phyloP scores from a whole-genome alignment of 2,329 filamentous ascomycete species.

The Aspergillus candidus region DNA sequence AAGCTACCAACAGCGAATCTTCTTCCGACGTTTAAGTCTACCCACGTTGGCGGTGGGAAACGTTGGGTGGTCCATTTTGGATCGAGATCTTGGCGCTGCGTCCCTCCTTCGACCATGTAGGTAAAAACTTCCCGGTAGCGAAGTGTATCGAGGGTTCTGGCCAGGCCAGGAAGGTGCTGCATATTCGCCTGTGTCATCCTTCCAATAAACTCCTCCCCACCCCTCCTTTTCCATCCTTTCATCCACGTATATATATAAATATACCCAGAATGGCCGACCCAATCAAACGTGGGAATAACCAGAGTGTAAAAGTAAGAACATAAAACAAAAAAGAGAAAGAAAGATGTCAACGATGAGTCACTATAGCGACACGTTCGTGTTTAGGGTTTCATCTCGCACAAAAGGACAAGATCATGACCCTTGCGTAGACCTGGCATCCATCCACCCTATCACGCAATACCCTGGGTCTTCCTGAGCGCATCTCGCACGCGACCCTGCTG shows the following conservation, averaged over 20 bases:
- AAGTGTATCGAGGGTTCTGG: not conserved
- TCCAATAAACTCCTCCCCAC: too few species aligned
- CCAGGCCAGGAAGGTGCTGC: too few species aligned
- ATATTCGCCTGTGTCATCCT: too few species aligned
- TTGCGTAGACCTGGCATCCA: too few species aligned
- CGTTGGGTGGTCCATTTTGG: slow-evolving; percentile 8
- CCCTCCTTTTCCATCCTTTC: too few species aligned
- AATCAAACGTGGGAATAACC: too few species aligned
- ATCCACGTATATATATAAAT: too few species aligned
- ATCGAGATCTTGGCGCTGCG: slow-evolving; percentile 10
- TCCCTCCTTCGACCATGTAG: slow-evolving; percentile 2
- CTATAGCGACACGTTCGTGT: not conserved
- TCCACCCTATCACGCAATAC: not conserved
- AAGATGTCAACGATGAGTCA: too few species aligned
- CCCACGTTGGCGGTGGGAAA: slow-evolving; percentile 17
- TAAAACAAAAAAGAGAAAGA: too few species aligned
- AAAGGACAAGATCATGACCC: too few species aligned
- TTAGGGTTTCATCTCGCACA: not conserved
- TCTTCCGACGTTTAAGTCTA: slow-evolving; percentile 7
- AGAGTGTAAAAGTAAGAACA: too few species aligned
- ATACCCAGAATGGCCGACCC: too few species aligned
- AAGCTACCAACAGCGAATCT: slow-evolving; percentile 13
- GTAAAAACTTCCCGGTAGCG: not conserved
- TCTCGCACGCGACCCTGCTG: slow-evolving; percentile 18
- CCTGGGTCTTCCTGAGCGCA: slow-evolving; percentile 12